Conservation (phyloP, 306 rosid genomes). For the Glycyrrhiza uralensis region DNA sequence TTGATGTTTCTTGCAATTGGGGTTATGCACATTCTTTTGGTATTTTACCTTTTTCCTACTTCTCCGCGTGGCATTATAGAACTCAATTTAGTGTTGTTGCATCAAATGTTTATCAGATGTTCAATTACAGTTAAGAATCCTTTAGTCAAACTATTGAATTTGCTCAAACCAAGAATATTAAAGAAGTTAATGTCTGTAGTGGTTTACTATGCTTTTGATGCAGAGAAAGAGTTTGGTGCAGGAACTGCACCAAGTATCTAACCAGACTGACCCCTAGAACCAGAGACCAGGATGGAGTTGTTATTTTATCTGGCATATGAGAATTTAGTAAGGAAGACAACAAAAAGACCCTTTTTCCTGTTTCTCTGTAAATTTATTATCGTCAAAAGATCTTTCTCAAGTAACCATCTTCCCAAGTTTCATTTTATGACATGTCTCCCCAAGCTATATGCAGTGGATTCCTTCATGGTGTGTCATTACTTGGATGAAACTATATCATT, state of each 20-base stretch:
- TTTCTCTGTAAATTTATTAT: conserved; percentile 41
- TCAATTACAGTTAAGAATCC: conserved; percentile 32
- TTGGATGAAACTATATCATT: conserved; percentile 60
- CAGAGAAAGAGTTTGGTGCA: conserved; percentile 90
- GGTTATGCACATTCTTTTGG: conserved; percentile 27
- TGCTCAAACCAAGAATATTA: conserved; percentile 34
- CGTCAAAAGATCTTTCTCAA: conserved; percentile 40
- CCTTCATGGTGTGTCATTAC: conserved; percentile 58
- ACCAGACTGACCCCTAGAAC: conserved; percentile 91
- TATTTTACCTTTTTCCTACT: conserved; percentile 22
- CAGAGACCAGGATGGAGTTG: conserved; percentile 76
- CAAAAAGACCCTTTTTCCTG: conserved; percentile 37
- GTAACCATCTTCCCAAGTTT: conserved; percentile 48
- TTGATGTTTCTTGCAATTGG: conserved; percentile 23
- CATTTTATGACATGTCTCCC: conserved; percentile 59
- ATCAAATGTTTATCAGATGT: conserved; percentile 30
- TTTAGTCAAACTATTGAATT: conserved; percentile 39
- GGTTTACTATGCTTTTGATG: conserved; percentile 90
- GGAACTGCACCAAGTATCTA: conserved; percentile 85
- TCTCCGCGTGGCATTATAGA: conserved; percentile 8
- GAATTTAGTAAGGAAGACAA: conserved; percentile 63
- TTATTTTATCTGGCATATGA: conserved; percentile 68
- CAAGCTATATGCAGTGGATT: conserved; percentile 64
- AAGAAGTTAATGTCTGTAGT: conserved; percentile 60
- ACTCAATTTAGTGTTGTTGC: conserved; percentile 15